phyloP scores from a whole-genome alignment of 148 eudicot genomes.

The Selenicereus undatus region DNA sequence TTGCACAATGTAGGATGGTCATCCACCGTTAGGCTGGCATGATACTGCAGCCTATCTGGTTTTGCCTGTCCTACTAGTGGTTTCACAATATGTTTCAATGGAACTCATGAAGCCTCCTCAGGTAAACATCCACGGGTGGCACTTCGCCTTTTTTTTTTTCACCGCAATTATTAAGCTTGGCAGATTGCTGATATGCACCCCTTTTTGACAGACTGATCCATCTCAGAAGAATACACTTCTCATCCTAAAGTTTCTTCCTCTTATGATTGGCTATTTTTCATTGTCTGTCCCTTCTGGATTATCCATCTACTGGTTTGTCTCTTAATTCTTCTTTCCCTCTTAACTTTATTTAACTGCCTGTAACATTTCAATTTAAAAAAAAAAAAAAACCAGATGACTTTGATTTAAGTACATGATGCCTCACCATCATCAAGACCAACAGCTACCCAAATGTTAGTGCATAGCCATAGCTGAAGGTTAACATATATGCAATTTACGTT shows the following conservation, averaged over 20 bases:
- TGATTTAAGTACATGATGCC: too few relatives aligned
- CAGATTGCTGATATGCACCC: slow-evolving; percentile 26
- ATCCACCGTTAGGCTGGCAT: slow-evolving; percentile 94
- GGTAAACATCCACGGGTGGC: slow-evolving; percentile 33
- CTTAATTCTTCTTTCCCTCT: slow-evolving; percentile 12
- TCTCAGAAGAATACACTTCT: slow-evolving; percentile 93
- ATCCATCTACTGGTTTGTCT: slow-evolving; percentile 85
- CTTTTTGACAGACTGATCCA: slow-evolving; percentile 75
- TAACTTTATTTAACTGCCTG: not conserved
- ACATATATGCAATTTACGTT: too few relatives aligned
- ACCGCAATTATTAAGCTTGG: slow-evolving; percentile 8
- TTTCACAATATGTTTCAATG: slow-evolving; percentile 90
- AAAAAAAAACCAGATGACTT: too few relatives aligned
- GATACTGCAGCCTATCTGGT: slow-evolving; percentile 96
- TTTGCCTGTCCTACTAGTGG: slow-evolving; percentile 86
- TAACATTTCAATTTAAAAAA: not conserved
- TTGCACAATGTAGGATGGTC: slow-evolving; percentile 70
- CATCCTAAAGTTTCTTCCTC: slow-evolving; percentile 88
- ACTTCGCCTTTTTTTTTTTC: slow-evolving; percentile 16
- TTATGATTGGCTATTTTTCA: slow-evolving; percentile 98
- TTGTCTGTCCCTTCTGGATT: slow-evolving; percentile 97
- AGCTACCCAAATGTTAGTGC: too few relatives aligned
- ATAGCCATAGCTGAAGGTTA: too few relatives aligned
- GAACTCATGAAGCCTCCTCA: slow-evolving; percentile 99
- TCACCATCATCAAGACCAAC: too few relatives aligned